Base-by-base conservation (phyloP, 345 rosid species). In the Gossypium herbaceum region DNA sequence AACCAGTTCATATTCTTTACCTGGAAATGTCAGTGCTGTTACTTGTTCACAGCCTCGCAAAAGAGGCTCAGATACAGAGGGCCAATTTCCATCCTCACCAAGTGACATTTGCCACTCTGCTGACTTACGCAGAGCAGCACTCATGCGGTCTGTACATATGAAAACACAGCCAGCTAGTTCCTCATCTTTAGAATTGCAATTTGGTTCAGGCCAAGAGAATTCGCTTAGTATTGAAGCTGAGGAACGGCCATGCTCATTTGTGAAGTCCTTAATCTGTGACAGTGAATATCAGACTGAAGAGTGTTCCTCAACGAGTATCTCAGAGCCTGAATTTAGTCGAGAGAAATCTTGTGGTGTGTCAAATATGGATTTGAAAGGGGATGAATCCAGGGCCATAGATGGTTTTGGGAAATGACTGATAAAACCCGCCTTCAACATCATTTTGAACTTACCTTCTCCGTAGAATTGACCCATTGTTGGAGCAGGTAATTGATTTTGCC, bases 41-140 rank as follows among this genome's bases (percentile, higher is more conserved):
- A 24, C 84, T 45, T 72, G 76, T 68, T 80, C 94, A 58, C 96
- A 81, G 78, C 71, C 92, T 65, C 92, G 91, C 16, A 94, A 85
- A 67, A 82, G 94, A 78, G 91, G 91, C 44, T 93, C 97, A 3
- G 97, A 96, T 55, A 89, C 99, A 0, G 98, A 93, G 77, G 92
- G 98, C 50, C 85, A 97, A 78, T 88, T 96, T 79, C 98, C 98
- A 0, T 96, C 98, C 39, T 93, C 99, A 20, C 98, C 98, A 29
- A 96, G 98, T 66, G 98, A 96, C 79, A 96, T 96, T 73, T 92
- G 98, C 77, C 97, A 96, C 85, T 92, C 97, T 2, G 94, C 97
- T 45, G 97, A 93, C 82, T 80, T 96, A 76, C 89, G 97, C 72
- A 90, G 97, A 73, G 88, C 97, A 34, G 97, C 99, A 9, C 88